Evolutionary conservation across 2,329 filamentous ascomycete species (phyloP).

Genomic region (Alternaria ethzedia): DNA sequence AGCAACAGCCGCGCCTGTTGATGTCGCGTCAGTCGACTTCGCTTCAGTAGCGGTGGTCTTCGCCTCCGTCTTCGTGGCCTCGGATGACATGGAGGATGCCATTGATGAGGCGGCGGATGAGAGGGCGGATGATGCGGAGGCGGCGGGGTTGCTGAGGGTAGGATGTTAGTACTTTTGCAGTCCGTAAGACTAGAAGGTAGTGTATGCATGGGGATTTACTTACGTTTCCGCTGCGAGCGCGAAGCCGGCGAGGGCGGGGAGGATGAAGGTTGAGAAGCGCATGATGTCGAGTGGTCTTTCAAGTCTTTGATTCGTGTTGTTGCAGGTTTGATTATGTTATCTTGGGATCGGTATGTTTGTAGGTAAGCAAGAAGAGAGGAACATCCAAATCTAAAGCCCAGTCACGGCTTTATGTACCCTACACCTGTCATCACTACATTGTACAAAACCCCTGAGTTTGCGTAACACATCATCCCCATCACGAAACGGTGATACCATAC

Average conservation of each 20-base stretch:
- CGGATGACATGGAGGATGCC: background rate
- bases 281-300: background rate
- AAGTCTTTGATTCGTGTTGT: too few species aligned
- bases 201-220: too few species aligned
- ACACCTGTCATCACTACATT: background rate
- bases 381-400: accelerated
- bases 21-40: too few species aligned
- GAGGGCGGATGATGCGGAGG: background rate
- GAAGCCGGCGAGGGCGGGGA: slow-evolving; percentile 5
- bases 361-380: background rate
- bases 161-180: background rate
- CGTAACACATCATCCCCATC: background rate
- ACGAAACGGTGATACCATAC: accelerated
- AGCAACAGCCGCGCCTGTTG: background rate
- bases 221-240: background rate
- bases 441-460: background rate
- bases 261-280: slow-evolving; percentile 14
- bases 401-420: background rate
- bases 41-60: background rate
- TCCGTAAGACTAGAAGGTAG: too few species aligned
- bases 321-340: background rate
- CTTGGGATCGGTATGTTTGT: background rate
- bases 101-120: background rate
- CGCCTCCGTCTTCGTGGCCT: background rate
- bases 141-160: background rate